Percentiles rank a stretch among this genome's conserved stretches.
phyloP scores from a whole-genome alignment of 306 rosid species.

The Sindora glabra region DNA sequence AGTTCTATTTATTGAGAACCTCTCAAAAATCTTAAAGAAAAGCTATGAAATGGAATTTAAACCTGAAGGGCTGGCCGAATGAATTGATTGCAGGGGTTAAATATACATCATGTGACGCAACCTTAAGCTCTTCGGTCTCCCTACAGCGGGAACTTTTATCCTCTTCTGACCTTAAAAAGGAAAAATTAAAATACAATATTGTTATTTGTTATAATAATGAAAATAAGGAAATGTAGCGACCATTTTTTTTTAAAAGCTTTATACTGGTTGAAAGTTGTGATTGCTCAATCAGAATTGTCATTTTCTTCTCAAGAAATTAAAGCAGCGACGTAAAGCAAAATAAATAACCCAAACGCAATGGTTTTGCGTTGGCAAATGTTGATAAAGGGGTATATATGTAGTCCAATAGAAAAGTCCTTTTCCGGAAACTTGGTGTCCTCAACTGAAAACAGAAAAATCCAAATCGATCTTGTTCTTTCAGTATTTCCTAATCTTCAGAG shows the following conservation, averaged over 20 bases:
- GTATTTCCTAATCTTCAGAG: too few species aligned
- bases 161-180: too few species aligned
- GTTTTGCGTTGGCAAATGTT: background rate
- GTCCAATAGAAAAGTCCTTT: slow-evolving; percentile 20
- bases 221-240: too few species aligned
- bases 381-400: slow-evolving; percentile 21
- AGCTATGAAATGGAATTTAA: too few species aligned
- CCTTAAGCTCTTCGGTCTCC: slow-evolving; percentile 22
- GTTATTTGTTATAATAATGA: slow-evolving; percentile 12
- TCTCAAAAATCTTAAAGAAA: too few species aligned
- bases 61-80: slow-evolving; percentile 56
- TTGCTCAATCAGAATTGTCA: slow-evolving; percentile 47
- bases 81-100: slow-evolving; percentile 46
- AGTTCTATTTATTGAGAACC: too few species aligned
- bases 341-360: background rate
- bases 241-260: too few species aligned
- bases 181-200: too few species aligned
- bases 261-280: slow-evolving; percentile 22
- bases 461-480: too few species aligned
- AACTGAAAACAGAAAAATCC: too few species aligned
- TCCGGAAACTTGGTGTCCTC: slow-evolving; percentile 31
- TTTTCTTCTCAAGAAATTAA: background rate
- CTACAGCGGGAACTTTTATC: too few species aligned
- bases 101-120: background rate
- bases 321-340: too few species aligned